phyloP scores from a whole-genome alignment of 2,329 filamentous ascomycete species.

The Talaromyces sp. region DNA sequence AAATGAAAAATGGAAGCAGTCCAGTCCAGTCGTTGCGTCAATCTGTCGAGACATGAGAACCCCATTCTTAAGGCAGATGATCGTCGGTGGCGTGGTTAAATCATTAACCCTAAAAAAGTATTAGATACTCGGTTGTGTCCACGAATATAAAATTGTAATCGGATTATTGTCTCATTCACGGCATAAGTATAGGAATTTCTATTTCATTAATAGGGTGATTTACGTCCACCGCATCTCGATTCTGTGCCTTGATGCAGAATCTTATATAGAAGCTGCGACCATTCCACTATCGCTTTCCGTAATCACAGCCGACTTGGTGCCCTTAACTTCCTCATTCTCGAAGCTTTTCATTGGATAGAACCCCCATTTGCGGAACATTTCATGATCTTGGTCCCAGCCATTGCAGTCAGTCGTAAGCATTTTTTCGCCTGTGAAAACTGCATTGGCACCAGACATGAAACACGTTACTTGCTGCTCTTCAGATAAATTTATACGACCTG shows the following conservation, averaged over 20 bases:
- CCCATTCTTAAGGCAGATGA: not conserved
- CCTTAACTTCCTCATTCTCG: conserved; percentile 29
- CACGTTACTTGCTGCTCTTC: conserved; percentile 88
- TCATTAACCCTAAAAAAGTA: not conserved
- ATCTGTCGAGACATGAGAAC: not conserved
- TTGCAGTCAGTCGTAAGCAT: conserved; percentile 92
- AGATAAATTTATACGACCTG: conserved; percentile 75
- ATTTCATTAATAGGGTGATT: not conserved
- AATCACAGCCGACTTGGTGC: not conserved
- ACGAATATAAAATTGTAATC: not conserved
- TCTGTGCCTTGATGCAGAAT: not conserved
- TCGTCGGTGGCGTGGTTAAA: not conserved
- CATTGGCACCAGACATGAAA: conserved; percentile 88
- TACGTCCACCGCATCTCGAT: not conserved
- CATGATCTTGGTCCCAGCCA: conserved; percentile 83
- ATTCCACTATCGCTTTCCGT: not conserved
- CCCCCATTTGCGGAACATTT: conserved; percentile 80
- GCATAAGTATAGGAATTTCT: not conserved
- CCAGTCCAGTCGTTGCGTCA: too few species aligned
- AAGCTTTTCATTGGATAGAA: conserved; percentile 69
- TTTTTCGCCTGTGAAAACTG: conserved; percentile 93
- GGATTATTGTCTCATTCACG: not conserved
- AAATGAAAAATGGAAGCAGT: not conserved
- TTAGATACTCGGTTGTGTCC: not conserved
- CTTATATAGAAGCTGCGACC: not conserved